phyloP scores from a whole-genome alignment of 1,284 basidiomycete genomes.

The Trametes polyzona region DNA sequence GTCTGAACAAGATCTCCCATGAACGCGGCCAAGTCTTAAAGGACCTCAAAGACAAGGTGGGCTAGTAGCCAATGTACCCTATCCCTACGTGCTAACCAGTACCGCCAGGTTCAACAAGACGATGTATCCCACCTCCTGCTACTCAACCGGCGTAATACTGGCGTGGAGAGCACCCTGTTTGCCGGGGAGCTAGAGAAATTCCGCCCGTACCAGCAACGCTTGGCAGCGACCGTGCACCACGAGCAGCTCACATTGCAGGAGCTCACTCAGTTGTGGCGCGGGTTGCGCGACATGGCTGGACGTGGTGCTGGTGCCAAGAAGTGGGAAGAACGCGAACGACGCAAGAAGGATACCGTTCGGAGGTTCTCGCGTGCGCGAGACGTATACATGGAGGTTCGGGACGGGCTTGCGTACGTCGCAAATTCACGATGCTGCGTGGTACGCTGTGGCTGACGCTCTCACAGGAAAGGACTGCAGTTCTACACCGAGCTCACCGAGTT shows the following conservation, averaged over 20 bases:
- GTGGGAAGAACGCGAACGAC: conserved; percentile 80
- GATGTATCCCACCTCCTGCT: conserved; percentile 96
- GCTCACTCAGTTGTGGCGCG: conserved; percentile 71
- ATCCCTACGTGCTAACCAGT: background rate
- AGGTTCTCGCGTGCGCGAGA: conserved; percentile 79
- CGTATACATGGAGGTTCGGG: conserved; percentile 84
- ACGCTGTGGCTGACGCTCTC: conserved; percentile 12
- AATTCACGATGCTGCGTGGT: background rate
- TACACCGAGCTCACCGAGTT: conserved; percentile 84
- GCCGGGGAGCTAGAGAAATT: conserved; percentile 96
- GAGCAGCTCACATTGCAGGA: conserved; percentile 77
- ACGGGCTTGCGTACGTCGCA: conserved; percentile 75
- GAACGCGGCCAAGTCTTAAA: conserved; percentile 89
- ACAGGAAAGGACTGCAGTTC: conserved; percentile 86
- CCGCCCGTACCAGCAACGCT: conserved; percentile 84
- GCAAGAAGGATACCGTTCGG: conserved; percentile 73
- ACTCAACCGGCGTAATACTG: conserved; percentile 85
- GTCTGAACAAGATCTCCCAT: conserved; percentile 80
- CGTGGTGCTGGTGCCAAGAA: conserved; percentile 73
- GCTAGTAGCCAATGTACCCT: background rate
- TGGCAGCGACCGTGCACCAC: conserved; percentile 77
- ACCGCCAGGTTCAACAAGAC: conserved; percentile 83
- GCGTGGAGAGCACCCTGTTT: conserved; percentile 88
- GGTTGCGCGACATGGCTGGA: conserved; percentile 72
- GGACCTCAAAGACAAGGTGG: conserved; percentile 92